Evolutionary conservation across 2,329 filamentous ascomycete genomes (phyloP).

Genomic region (Diaporthe sp.): DNA sequence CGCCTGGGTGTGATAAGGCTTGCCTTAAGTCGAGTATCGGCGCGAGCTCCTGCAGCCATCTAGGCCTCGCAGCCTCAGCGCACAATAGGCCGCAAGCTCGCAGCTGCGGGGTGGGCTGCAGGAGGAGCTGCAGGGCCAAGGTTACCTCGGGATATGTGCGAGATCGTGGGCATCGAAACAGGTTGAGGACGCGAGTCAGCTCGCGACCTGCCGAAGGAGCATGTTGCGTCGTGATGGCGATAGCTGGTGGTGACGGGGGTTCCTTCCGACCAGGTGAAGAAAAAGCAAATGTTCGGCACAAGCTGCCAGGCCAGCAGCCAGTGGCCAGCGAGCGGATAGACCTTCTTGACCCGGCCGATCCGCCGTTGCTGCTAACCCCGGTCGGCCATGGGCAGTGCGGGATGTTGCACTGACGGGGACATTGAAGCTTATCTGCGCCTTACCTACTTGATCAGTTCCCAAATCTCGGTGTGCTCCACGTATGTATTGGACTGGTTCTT

Average conservation of each 20-base stretch:
- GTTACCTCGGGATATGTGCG: constrained; percentile 29
- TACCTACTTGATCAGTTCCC: constrained; percentile 25
- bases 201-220: constrained; percentile 12
- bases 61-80: background rate
- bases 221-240: constrained; percentile 2
- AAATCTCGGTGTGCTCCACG: constrained; percentile 7
- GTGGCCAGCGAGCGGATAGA: background rate
- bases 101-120: constrained; percentile 38
- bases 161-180: constrained; percentile 31
- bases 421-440: constrained; percentile 32
- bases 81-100: constrained; percentile 11
- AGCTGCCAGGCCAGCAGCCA: constrained; percentile 23
- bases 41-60: constrained; percentile 28
- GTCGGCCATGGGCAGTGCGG: constrained; percentile 10
- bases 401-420: constrained; percentile 24
- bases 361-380: constrained; percentile 21
- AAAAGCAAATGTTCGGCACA: constrained; percentile 21
- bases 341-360: constrained; percentile 23
- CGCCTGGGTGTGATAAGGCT: constrained; percentile 37
- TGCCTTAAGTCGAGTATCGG: constrained; percentile 36
- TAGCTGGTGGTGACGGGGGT: constrained; percentile 19
- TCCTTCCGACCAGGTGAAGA: constrained; percentile 18
- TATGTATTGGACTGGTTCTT: constrained; percentile 16
- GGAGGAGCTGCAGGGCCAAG: constrained; percentile 36
- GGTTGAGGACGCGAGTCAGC: constrained; percentile 33